Evolutionary conservation across 441 rosid species (phyloP).

Genomic region (Gossypium trilobum): DNA sequence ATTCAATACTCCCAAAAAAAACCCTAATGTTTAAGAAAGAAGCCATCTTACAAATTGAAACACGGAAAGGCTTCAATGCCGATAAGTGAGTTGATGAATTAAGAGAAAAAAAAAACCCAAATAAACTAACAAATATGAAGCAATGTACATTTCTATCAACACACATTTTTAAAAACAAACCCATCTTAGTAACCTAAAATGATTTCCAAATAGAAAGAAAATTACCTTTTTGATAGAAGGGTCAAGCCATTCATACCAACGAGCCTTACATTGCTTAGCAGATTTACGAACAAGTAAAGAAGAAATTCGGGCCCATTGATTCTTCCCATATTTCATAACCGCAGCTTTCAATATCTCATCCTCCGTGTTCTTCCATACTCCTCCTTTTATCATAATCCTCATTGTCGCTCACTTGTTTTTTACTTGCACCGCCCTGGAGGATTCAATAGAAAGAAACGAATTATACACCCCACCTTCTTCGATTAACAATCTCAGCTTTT

Average conservation of each 20-base stretch:
- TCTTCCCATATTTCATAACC: constrained; percentile 95
- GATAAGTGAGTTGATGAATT: neutral
- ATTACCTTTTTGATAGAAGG: constrained; percentile 88
- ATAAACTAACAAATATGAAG: neutral
- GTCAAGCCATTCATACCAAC: constrained; percentile 99
- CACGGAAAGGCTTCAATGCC: neutral
- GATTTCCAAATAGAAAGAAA: neutral
- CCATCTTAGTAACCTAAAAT: neutral
- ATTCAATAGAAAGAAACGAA: neutral
- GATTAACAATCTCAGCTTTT: neutral
- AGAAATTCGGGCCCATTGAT: constrained; percentile 96
- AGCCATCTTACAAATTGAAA: neutral
- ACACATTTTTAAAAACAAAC: neutral
- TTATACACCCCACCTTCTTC: neutral
- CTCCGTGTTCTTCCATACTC: constrained; percentile 99
- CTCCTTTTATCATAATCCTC: constrained; percentile 99
- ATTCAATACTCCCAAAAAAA: neutral
- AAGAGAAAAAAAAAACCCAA: neutral
- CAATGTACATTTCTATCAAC: neutral
- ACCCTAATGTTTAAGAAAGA: neutral
- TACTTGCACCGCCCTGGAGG: neutral
- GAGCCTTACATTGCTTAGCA: constrained; percentile 97
- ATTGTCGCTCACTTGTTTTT: constrained; percentile 37
- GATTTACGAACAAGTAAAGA: constrained; percentile 93
- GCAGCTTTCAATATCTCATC: constrained; percentile 97